Evolutionary conservation across 2,329 filamentous ascomycete species (phyloP), one percentile per base, ranked within the genome.

Genomic region (Diaporthe longicolla): DNA sequence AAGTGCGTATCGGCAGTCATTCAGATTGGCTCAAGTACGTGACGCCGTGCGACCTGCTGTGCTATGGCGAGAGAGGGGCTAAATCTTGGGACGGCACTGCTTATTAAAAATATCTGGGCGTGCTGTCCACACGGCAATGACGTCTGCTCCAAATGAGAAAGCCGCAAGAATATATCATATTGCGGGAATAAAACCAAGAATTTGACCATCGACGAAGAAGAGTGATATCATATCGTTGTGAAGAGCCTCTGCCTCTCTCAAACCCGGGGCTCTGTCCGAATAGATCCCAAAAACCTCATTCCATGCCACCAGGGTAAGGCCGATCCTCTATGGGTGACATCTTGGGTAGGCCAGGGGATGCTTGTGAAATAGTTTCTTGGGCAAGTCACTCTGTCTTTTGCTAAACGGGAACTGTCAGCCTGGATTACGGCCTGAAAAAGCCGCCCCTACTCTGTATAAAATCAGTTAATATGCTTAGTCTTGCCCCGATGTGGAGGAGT

Each of bases 1-100:
- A 66, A n/a, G 9, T 37, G 29, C 15, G 15, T 24, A 24, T 21
- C 45, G 32, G 48, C n/a, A n/a, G 17, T 26, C 9, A 2, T 32
- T 40, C 43, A 40, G 45, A 54, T 68, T 52, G 63, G 63, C 21
- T 17, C 29, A 50, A 4, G 32, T 48, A 32, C 45, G 24, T 40
- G 48, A 68, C 37, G 63, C n/a, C 15, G 63, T 68, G 63, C 63
- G 63, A 68, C 63, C 45, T 54, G 48, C 7, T 26, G 32, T 68
- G 32, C n/a, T n/a, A 19, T 19, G 26, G 26, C 17, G 7, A n/a
- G 45, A 48, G 9, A 21, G 45, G n/a, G 21, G n/a, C 10, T 52
- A 52, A n/a, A 57, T 17, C 35, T 48, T n/a, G 17, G 29, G 15
- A 52, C 29, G 26, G 29, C 6, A 5, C 15, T 45, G 21, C 21